phyloP scores from a whole-genome alignment of 768 basidiomycete species.

The Inosperma sp. region DNA sequence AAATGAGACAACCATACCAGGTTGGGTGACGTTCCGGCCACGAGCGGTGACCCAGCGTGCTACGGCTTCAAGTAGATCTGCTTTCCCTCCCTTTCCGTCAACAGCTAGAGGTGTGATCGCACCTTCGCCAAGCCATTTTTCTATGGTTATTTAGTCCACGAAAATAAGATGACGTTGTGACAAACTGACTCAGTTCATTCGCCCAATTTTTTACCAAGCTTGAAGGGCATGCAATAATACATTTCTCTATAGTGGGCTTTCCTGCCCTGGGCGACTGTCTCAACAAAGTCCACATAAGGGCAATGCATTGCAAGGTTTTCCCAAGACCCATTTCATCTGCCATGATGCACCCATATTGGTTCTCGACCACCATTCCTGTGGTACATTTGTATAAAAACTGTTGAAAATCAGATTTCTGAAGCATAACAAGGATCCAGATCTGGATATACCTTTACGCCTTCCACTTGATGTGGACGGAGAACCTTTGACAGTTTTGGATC shows the following conservation, averaged over 20 bases:
- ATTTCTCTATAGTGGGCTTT: slow-evolving; percentile 90
- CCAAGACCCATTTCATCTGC: slow-evolving; percentile 99
- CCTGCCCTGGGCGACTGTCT: slow-evolving; percentile 91
- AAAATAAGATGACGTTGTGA: neutral
- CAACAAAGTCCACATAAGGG: slow-evolving; percentile 90
- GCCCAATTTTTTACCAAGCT: slow-evolving; percentile 99
- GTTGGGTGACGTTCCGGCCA: slow-evolving; percentile 87
- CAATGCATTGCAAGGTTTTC: slow-evolving; percentile 94
- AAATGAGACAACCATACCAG: slow-evolving; percentile 48
- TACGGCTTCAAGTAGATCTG: slow-evolving; percentile 72
- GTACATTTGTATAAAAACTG: slow-evolving; percentile 96
- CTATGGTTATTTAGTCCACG: slow-evolving; percentile 35
- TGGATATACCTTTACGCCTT: slow-evolving; percentile 83
- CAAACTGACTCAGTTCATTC: slow-evolving; percentile 81
- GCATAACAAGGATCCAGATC: neutral
- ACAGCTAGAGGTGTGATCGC: slow-evolving; percentile 79
- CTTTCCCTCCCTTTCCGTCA: slow-evolving; percentile 89
- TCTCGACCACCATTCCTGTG: slow-evolving; percentile 87
- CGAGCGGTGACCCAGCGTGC: slow-evolving; percentile 85
- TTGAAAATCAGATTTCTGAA: slow-evolving; percentile 6
- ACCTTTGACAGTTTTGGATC: slow-evolving; percentile 85
- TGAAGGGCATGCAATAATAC: slow-evolving; percentile 94
- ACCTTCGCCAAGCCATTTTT: slow-evolving; percentile 92
- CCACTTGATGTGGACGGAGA: slow-evolving; percentile 94
- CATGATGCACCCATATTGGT: slow-evolving; percentile 97